These are phyloP conservation scores for Primulina tabacum DNA, from an alignment of 257 asterid genomes.

Conservation along the genomic window DNA sequence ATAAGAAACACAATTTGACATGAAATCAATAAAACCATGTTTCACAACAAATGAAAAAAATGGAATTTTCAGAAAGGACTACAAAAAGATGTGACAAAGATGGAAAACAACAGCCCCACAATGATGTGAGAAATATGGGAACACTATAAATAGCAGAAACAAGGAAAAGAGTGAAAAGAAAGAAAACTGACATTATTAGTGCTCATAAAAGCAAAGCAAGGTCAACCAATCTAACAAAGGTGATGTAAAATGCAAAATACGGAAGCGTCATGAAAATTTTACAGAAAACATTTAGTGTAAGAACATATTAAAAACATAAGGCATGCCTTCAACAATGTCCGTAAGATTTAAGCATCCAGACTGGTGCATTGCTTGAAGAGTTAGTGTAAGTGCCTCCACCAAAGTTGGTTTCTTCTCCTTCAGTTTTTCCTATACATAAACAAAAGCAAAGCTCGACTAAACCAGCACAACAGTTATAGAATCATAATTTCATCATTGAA, in stretches of 20 bases:
- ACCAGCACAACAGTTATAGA: constrained; percentile 15
- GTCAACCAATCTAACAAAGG: constrained; percentile 6
- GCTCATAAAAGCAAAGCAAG: constrained; percentile 11
- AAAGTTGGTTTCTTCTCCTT: constrained; percentile 94
- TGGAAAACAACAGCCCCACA: not conserved
- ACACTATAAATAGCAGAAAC: not conserved
- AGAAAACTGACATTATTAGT: constrained; percentile 5
- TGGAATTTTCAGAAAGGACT: constrained; percentile 7
- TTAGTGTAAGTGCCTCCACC: constrained; percentile 74
- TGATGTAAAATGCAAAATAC: not conserved
- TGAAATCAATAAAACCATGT: not conserved
- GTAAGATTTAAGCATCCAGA: constrained; percentile 84
- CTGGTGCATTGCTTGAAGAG: constrained; percentile 95
- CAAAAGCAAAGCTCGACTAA: constrained; percentile 17
- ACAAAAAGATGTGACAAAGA: not conserved
- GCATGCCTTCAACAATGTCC: constrained; percentile 89
- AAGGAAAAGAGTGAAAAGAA: not conserved
- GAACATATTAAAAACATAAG: constrained; percentile 14
- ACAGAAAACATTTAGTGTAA: constrained; percentile 7
- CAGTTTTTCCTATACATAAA: constrained; percentile 70
- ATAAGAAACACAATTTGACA: not conserved
- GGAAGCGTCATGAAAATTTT: constrained; percentile 5
- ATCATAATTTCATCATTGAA: constrained; percentile 5
- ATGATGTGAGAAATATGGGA: constrained; percentile 13
- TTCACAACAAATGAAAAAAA: constrained; percentile 16